A percentile compares a stretch with the other conserved stretches of the same genome.
Conservation (phyloP, 768 basidiomycete species). For the Phaffia australis region DNA sequence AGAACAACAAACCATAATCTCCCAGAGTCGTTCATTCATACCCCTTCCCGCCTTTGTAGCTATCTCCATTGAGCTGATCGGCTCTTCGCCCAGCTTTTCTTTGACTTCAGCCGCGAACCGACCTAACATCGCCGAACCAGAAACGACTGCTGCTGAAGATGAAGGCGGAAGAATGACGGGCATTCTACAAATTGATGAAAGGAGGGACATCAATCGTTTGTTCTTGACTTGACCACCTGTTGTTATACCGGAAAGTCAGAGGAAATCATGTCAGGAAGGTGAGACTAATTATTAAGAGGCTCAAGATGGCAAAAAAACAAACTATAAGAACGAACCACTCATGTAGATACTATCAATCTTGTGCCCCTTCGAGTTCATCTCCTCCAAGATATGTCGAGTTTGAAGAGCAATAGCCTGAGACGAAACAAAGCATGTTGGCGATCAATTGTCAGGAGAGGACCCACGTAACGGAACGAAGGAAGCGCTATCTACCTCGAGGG, state of each 20-base stretch:
- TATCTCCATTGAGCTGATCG: constrained; percentile 39
- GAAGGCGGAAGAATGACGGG: constrained; percentile 72
- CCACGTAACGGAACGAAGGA: not conserved
- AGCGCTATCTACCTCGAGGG: constrained; percentile 50
- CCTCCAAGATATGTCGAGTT: constrained; percentile 84
- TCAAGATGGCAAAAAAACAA: not conserved
- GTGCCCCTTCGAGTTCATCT: constrained; percentile 80
- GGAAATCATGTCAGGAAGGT: not conserved
- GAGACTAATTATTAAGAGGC: not conserved
- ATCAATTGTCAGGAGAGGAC: not conserved
- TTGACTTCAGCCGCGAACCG: constrained; percentile 63
- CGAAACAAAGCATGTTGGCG: not conserved
- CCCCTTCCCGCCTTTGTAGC: constrained; percentile 40
- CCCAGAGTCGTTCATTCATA: constrained; percentile 65
- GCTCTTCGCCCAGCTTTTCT: constrained; percentile 34
- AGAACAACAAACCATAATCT: constrained; percentile 61
- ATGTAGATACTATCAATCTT: constrained; percentile 73
- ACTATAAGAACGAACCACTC: constrained; percentile 41
- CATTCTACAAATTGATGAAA: constrained; percentile 73
- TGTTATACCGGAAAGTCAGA: not conserved
- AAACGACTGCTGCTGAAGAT: constrained; percentile 69
- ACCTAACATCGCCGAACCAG: constrained; percentile 88
- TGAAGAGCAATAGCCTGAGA: constrained; percentile 74
- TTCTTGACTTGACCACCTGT: constrained; percentile 85
- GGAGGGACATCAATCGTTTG: constrained; percentile 68